Evolutionary conservation across 495 filamentous ascomycete genomes (phyloP).

Genomic region (Immersiella caudata): DNA sequence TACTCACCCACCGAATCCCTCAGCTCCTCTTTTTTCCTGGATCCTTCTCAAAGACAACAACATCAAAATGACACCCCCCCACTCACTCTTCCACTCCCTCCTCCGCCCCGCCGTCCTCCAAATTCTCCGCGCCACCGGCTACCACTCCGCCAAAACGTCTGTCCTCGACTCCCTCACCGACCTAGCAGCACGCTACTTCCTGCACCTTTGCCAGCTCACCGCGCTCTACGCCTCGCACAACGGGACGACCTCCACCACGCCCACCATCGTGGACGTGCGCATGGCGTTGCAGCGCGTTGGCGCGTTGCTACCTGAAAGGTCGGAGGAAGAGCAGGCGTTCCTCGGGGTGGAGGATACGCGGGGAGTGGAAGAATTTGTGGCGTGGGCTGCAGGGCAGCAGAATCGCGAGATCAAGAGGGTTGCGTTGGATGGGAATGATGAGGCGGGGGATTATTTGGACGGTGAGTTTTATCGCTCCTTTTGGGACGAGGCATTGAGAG

Average conservation of each 20-base stretch:
- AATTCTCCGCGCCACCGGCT: slow-evolving; percentile 84
- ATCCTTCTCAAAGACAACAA: too few species aligned
- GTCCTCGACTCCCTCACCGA: slow-evolving; percentile 80
- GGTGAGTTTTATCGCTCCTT: slow-evolving; percentile 44
- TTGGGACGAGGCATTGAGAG: too few species aligned
- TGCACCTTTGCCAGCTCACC: slow-evolving; percentile 65
- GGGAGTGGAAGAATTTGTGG: slow-evolving; percentile 71
- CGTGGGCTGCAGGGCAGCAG: slow-evolving; percentile 68
- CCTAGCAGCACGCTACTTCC: slow-evolving; percentile 72
- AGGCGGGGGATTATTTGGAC: slow-evolving; percentile 70
- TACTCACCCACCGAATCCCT: not conserved
- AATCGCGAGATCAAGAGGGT: slow-evolving; percentile 68
- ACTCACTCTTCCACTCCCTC: slow-evolving; percentile 69
- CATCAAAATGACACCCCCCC: slow-evolving; percentile 45
- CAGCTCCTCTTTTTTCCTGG: too few species aligned
- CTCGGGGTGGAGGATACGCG: slow-evolving; percentile 66
- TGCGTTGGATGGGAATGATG: slow-evolving; percentile 58
- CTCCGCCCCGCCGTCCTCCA: slow-evolving; percentile 81
- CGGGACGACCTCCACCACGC: slow-evolving; percentile 35
- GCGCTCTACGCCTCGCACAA: slow-evolving; percentile 59
- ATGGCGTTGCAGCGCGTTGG: slow-evolving; percentile 79
- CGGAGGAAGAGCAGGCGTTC: slow-evolving; percentile 38
- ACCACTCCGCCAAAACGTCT: slow-evolving; percentile 70
- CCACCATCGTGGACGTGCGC: slow-evolving; percentile 73
- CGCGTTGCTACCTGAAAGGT: slow-evolving; percentile 63